These are phyloP conservation scores for Xylogone sp. DNA, from an alignment of 2,329 filamentous ascomycete genomes.

Conservation along the genomic window DNA sequence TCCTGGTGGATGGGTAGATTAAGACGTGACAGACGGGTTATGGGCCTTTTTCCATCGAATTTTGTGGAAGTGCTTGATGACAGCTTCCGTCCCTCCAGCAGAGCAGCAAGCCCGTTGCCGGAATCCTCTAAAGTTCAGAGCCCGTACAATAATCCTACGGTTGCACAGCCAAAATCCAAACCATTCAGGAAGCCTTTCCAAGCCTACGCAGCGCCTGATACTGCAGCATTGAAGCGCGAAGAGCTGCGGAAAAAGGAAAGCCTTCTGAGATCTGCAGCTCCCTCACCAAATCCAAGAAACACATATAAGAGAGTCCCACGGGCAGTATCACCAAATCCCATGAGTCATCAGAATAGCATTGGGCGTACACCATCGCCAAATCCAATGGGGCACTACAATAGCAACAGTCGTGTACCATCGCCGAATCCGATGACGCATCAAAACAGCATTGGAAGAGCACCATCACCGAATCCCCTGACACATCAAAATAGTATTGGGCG, in stretches of 20 bases:
- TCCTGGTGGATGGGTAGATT: constrained; percentile 97
- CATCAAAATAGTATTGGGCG: constrained; percentile 25
- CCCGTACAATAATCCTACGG: constrained; percentile 24
- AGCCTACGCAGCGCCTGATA: constrained; percentile 63
- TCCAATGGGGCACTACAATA: constrained; percentile 31
- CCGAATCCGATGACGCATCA: too few species aligned
- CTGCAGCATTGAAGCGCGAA: constrained; percentile 52
- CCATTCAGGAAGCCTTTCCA: constrained; percentile 65
- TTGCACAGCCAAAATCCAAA: constrained; percentile 43
- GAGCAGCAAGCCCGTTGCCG: constrained; percentile 50
- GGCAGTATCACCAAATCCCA: constrained; percentile 24
- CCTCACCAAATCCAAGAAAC: constrained; percentile 21
- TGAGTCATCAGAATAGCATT: constrained; percentile 15
- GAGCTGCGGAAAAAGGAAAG: constrained; percentile 25
- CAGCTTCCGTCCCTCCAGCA: constrained; percentile 72
- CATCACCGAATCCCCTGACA: constrained; percentile 23
- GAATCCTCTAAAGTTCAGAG: constrained; percentile 26
- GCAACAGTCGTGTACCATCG: constrained; percentile 28
- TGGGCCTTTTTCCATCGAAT: constrained; percentile 94
- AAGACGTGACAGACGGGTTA: constrained; percentile 82
- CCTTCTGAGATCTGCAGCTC: constrained; percentile 16
- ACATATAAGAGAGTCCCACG: constrained; percentile 17
- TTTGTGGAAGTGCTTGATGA: constrained; percentile 90
- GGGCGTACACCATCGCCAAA: constrained; percentile 36
- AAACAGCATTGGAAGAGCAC: too few species aligned